Evolutionary conservation across 495 filamentous ascomycete species (phyloP).

Genomic region (Cryomyces minteri): DNA sequence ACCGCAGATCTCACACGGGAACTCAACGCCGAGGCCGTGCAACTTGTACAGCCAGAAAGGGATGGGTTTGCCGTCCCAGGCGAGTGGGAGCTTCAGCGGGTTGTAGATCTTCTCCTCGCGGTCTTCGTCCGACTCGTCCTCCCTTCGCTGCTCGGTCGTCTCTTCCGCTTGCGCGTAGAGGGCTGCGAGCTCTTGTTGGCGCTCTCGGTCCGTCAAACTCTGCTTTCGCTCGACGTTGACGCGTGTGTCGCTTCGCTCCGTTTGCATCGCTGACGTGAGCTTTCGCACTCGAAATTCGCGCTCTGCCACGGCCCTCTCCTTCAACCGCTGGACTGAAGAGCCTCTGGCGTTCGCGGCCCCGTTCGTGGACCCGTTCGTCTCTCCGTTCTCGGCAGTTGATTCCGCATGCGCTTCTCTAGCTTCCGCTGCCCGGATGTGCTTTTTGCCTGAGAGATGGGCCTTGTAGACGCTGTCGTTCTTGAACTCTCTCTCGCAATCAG

Average conservation of each 20-base stretch:
- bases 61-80: conserved; percentile 97
- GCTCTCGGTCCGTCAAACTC: conserved; percentile 89
- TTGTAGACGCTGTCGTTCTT: conserved; percentile 91
- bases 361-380: conserved; percentile 7
- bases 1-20: conserved; percentile 88
- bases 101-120: conserved; percentile 83
- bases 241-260: conserved; percentile 64
- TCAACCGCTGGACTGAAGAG: conserved; percentile 38
- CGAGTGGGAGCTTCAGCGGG: conserved; percentile 82
- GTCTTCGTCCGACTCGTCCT: conserved; percentile 37
- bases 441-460: conserved; percentile 72
- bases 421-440: conserved; percentile 71
- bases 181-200: conserved; percentile 80
- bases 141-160: conserved; percentile 14
- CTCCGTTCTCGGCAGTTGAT: conserved; percentile 4
- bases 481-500: conserved; percentile 84
- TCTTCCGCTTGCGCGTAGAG: conserved; percentile 45
- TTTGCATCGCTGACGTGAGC: conserved; percentile 55
- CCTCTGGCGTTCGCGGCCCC: conserved; percentile 6
- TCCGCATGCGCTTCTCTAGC: conserved; percentile 23
- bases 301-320: conserved; percentile 81
- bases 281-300: conserved; percentile 69
- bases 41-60: conserved; percentile 98
- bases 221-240: conserved; percentile 89
- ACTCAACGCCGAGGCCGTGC: conserved; percentile 88